phyloP scores from a whole-genome alignment of 164 flowering plant genomes.

The Liriodendron chinense region DNA sequence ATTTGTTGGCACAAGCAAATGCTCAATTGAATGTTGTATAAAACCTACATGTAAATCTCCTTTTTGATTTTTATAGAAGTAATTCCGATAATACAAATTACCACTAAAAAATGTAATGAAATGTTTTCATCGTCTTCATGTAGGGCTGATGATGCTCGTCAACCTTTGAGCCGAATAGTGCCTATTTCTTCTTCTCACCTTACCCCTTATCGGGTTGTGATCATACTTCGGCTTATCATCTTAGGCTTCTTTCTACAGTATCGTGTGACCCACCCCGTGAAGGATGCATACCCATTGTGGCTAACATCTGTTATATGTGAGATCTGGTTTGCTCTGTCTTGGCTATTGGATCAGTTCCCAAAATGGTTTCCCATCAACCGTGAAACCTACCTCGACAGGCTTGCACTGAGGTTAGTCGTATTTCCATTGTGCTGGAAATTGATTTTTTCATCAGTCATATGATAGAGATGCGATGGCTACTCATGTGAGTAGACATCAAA shows the following conservation, averaged over 20 bases:
- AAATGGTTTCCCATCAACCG: constrained; percentile 96
- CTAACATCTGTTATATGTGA: constrained; percentile 91
- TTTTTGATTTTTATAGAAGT: neutral
- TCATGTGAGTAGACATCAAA: no score
- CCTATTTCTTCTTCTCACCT: constrained; percentile 81
- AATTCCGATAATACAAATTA: neutral
- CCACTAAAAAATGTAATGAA: neutral
- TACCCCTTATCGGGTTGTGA: constrained; percentile 93
- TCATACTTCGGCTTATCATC: constrained; percentile 87
- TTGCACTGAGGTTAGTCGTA: constrained; percentile 72
- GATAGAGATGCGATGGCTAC: neutral
- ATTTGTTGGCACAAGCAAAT: neutral
- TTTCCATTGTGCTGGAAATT: neutral
- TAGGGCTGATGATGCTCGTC: constrained; percentile 92
- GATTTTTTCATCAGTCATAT: neutral
- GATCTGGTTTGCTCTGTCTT: constrained; percentile 96
- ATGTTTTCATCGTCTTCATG: neutral
- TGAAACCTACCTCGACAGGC: constrained; percentile 96
- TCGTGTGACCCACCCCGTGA: constrained; percentile 85
- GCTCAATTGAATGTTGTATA: neutral
- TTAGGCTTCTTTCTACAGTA: constrained; percentile 90
- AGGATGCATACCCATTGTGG: constrained; percentile 91
- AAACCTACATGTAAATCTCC: neutral
- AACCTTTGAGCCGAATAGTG: constrained; percentile 82
- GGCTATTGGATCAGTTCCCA: constrained; percentile 99